Conservation (phyloP, 371 early-diverging fungal species). For the Mortierella polycephala region DNA sequence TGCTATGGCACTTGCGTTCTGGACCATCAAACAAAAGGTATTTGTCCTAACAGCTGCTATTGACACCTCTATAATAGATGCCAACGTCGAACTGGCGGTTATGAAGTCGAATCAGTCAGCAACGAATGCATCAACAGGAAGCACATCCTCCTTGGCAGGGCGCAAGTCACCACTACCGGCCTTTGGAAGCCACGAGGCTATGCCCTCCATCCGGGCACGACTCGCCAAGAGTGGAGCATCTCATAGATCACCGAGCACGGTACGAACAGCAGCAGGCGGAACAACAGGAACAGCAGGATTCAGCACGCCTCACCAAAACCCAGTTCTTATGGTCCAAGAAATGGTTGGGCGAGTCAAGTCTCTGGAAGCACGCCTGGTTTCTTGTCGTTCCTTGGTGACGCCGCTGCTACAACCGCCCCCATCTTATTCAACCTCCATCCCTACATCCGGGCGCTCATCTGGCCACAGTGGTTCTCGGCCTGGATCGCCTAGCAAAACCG, state of each 20-base stretch:
- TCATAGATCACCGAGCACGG: slow-evolving; percentile 6
- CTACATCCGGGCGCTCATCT: slow-evolving; percentile 24
- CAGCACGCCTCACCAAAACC: slow-evolving; percentile 55
- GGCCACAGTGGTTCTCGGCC: slow-evolving; percentile 34
- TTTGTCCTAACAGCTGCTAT: too few relatives aligned
- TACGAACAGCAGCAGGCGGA: slow-evolving; percentile 1
- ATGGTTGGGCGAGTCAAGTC: slow-evolving; percentile 76
- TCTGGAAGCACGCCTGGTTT: slow-evolving; percentile 73
- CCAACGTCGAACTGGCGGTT: slow-evolving; percentile 66
- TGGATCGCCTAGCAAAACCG: slow-evolving; percentile 30
- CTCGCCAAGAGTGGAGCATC: slow-evolving; percentile 27
- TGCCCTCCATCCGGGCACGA: slow-evolving; percentile 49
- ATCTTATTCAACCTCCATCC: slow-evolving; percentile 50
- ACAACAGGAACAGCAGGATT: not conserved
- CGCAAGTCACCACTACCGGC: slow-evolving; percentile 8
- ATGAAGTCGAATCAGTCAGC: slow-evolving; percentile 60
- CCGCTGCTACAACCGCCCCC: slow-evolving; percentile 72
- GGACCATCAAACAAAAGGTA: too few relatives aligned
- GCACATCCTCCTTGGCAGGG: slow-evolving; percentile 25
- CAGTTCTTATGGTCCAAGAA: slow-evolving; percentile 77
- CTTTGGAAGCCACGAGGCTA: slow-evolving; percentile 34
- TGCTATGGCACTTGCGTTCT: not conserved
- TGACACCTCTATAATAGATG: slow-evolving; percentile 53
- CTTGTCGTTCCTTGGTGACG: slow-evolving; percentile 73
- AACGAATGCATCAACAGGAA: slow-evolving; percentile 13